These are phyloP conservation scores for Sporormia fimetaria DNA, from an alignment of 495 filamentous ascomycete species.

Conservation along the genomic window DNA sequence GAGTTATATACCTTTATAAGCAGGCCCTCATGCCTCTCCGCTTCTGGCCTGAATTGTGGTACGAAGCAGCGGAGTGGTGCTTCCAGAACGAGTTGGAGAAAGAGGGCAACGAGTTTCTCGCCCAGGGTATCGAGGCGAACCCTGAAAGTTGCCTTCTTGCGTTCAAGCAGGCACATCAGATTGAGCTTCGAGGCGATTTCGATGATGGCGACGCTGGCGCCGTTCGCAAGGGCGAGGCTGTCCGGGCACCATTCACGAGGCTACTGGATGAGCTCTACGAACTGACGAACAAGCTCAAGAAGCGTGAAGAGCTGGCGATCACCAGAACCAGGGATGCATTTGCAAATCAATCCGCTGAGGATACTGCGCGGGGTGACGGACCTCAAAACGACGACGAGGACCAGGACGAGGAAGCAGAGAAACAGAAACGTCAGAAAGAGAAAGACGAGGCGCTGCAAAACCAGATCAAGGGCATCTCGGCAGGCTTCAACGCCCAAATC, in stretches of 20 bases:
- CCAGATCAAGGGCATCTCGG: slow-evolving; percentile 59
- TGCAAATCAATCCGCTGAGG: slow-evolving; percentile 23
- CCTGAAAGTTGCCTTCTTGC: slow-evolving; percentile 85
- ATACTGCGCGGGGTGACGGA: slow-evolving; percentile 4
- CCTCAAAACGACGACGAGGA: slow-evolving; percentile 37
- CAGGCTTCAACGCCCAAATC: slow-evolving; percentile 58
- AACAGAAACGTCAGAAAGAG: slow-evolving; percentile 41
- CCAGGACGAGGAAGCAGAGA: slow-evolving; percentile 35
- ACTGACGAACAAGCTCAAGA: slow-evolving; percentile 59
- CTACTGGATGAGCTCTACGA: slow-evolving; percentile 76
- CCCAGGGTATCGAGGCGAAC: slow-evolving; percentile 73
- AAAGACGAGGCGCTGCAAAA: slow-evolving; percentile 27
- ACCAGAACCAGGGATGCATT: slow-evolving; percentile 55
- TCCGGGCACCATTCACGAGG: slow-evolving; percentile 72
- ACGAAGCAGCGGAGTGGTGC: slow-evolving; percentile 88
- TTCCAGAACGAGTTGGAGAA: slow-evolving; percentile 59
- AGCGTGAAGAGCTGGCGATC: slow-evolving; percentile 58
- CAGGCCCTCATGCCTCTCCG: slow-evolving; percentile 87
- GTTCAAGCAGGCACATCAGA: slow-evolving; percentile 75
- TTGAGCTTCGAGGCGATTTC: slow-evolving; percentile 57
- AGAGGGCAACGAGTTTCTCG: slow-evolving; percentile 66
- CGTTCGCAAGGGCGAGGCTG: slow-evolving; percentile 55
- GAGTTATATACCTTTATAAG: slow-evolving; percentile 82
- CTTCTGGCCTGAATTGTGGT: slow-evolving; percentile 94
- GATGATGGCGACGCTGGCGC: slow-evolving; percentile 54